Percentiles rank a stretch among this genome's conserved stretches.
These are phyloP conservation scores for Trifolium repens DNA, from an alignment of 306 rosid genomes.

Conservation along the genomic window DNA sequence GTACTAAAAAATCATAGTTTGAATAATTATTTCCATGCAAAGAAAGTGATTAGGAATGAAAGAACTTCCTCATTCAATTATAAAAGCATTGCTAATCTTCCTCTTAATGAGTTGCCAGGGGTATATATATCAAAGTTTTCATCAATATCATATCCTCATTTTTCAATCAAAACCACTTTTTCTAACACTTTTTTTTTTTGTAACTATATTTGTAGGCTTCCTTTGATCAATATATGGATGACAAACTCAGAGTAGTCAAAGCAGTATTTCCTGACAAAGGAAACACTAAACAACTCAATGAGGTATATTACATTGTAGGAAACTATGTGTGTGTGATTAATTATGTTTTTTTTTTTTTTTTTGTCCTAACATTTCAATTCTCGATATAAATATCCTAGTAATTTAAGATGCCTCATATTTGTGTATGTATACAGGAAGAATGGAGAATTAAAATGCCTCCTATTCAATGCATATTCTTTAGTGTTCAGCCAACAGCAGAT, in stretches of 20 bases:
- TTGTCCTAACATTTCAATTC: no score
- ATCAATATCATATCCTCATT: conserved; percentile 3
- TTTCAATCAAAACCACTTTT: not conserved
- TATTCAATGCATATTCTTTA: conserved; percentile 48
- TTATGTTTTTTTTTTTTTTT: not conserved
- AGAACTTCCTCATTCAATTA: conserved; percentile 42
- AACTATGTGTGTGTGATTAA: not conserved
- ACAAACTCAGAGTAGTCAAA: conserved; percentile 39
- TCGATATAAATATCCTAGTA: no score
- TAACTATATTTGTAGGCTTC: conserved; percentile 47
- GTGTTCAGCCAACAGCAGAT: conserved; percentile 42
- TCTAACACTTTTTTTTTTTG: not conserved
- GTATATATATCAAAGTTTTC: conserved; percentile 32
- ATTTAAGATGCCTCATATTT: no score
- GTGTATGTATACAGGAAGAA: conserved; percentile 50
- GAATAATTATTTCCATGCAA: not conserved
- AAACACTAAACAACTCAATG: conserved; percentile 38
- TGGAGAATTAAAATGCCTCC: conserved; percentile 55
- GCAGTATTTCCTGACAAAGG: conserved; percentile 44
- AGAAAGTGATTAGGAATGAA: conserved; percentile 22
- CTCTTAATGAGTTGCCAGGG: conserved; percentile 49
- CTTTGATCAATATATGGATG: conserved; percentile 59
- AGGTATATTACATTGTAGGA: conserved; percentile 18
- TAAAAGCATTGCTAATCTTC: conserved; percentile 37
- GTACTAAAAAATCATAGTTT: conserved; percentile 21